Conservation (phyloP, 164 flowering plant genomes). For the Magnolia officinalis region DNA sequence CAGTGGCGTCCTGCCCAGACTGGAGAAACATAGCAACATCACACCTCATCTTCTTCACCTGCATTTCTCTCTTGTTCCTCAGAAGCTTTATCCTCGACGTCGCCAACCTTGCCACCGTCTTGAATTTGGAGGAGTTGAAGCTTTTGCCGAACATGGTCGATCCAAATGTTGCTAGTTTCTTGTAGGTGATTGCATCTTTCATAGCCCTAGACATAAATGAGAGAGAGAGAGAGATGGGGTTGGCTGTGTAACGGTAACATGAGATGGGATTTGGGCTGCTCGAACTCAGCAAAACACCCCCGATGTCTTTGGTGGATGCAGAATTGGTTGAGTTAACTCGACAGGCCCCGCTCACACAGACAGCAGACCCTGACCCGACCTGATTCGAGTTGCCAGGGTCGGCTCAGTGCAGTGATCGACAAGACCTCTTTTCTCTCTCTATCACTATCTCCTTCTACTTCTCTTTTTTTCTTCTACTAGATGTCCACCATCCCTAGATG, state of each 20-base stretch:
- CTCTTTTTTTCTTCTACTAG: too few species aligned
- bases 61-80: slow-evolving; percentile 83
- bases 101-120: slow-evolving; percentile 83
- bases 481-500: too few species aligned
- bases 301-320: too few species aligned
- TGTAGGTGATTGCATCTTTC: slow-evolving; percentile 33
- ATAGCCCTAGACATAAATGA: slow-evolving; percentile 13
- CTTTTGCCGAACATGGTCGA: slow-evolving; percentile 44
- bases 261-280: background rate
- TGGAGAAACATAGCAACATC: slow-evolving; percentile 87
- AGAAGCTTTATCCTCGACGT: slow-evolving; percentile 92
- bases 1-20: slow-evolving; percentile 85
- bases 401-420: too few species aligned
- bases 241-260: slow-evolving; percentile 24
- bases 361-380: too few species aligned
- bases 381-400: too few species aligned
- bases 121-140: slow-evolving; percentile 89
- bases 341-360: too few species aligned
- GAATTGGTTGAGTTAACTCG: too few species aligned
- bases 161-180: slow-evolving; percentile 39
- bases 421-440: too few species aligned
- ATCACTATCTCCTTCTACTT: too few species aligned
- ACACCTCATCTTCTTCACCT: slow-evolving; percentile 86
- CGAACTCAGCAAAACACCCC: too few species aligned
- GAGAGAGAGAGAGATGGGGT: background rate